Evolutionary conservation across 805 yeast species (phyloP).

Genomic region (Yamadazyma philogaea): DNA sequence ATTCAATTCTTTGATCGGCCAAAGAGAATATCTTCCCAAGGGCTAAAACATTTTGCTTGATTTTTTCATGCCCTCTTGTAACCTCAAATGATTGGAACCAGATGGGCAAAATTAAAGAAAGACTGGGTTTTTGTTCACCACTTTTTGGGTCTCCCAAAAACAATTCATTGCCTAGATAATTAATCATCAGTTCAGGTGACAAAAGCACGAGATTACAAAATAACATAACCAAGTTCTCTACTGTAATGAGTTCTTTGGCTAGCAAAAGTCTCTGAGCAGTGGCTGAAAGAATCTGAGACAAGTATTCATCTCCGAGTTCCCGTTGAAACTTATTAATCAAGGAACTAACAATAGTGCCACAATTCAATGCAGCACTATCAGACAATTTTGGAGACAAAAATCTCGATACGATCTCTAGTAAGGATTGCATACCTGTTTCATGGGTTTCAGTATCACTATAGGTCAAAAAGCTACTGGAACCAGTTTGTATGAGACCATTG

Average conservation of each 20-base stretch:
- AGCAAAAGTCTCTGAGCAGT: slow-evolving; percentile 62
- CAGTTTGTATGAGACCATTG: slow-evolving; percentile 51
- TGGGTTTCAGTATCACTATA: slow-evolving; percentile 31
- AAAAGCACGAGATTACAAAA: slow-evolving; percentile 66
- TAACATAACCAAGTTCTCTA: slow-evolving; percentile 73
- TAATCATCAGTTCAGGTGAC: slow-evolving; percentile 61
- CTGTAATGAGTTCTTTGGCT: slow-evolving; percentile 68
- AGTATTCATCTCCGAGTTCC: slow-evolving; percentile 36
- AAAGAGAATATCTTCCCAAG: slow-evolving; percentile 62
- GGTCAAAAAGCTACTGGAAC: slow-evolving; percentile 30
- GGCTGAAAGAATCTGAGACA: slow-evolving; percentile 64
- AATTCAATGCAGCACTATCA: slow-evolving; percentile 78
- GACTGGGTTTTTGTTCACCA: slow-evolving; percentile 34
- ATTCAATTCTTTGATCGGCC: slow-evolving; percentile 50
- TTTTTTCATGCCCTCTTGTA: slow-evolving; percentile 72
- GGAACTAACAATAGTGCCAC: slow-evolving; percentile 64
- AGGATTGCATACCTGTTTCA: slow-evolving; percentile 48
- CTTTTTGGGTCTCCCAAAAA: slow-evolving; percentile 25
- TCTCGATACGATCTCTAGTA: slow-evolving; percentile 64
- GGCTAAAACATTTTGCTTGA: slow-evolving; percentile 66
- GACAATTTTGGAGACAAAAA: slow-evolving; percentile 67
- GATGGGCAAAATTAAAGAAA: slow-evolving; percentile 60
- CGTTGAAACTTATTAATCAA: slow-evolving; percentile 51
- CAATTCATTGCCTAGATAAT: slow-evolving; percentile 46
- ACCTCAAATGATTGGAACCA: slow-evolving; percentile 85